A percentile compares a stretch with the other conserved stretches of the same genome.
phyloP scores from a whole-genome alignment of 2,329 filamentous ascomycete genomes.

The Penicillium frequentans region DNA sequence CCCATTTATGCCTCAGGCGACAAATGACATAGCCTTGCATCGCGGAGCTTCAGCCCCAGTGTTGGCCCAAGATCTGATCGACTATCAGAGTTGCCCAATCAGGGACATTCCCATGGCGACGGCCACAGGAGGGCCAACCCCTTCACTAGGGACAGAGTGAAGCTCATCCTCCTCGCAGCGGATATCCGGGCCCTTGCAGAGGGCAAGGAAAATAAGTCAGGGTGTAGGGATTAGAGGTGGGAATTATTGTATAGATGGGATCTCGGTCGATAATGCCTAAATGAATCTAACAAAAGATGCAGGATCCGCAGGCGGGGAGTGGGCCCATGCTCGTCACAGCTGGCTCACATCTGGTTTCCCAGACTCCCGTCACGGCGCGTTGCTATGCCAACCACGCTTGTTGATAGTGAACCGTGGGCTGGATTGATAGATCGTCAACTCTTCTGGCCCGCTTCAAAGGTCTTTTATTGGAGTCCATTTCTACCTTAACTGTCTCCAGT shows the following conservation, averaged over 20 bases:
- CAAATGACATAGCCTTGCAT: conserved; percentile 12
- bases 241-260: conserved; percentile 3
- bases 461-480: conserved; percentile 28
- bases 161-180: conserved; percentile 15
- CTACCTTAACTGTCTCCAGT: conserved; percentile 18
- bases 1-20: conserved; percentile 1
- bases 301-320: conserved; percentile 11
- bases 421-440: conserved; percentile 34
- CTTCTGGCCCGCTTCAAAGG: conserved; percentile 31
- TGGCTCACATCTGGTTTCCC: conserved; percentile 27
- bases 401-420: conserved; percentile 38
- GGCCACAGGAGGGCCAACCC: conserved; percentile 6
- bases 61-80: conserved; percentile 14
- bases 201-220: conserved; percentile 7
- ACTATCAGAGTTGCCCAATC: conserved; percentile 9
- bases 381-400: conserved; percentile 43
- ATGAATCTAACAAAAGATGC: neutral
- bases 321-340: conserved; percentile 19
- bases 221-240: neutral
- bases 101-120: conserved; percentile 22
- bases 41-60: conserved; percentile 3
- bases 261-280: conserved; percentile 1
- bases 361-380: conserved; percentile 31
- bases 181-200: conserved; percentile 20
- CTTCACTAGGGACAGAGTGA: conserved; percentile 1